These are phyloP conservation scores for Sugiyamaella sp. DNA, from an alignment of 1,139 yeast genomes.

Conservation along the genomic window DNA sequence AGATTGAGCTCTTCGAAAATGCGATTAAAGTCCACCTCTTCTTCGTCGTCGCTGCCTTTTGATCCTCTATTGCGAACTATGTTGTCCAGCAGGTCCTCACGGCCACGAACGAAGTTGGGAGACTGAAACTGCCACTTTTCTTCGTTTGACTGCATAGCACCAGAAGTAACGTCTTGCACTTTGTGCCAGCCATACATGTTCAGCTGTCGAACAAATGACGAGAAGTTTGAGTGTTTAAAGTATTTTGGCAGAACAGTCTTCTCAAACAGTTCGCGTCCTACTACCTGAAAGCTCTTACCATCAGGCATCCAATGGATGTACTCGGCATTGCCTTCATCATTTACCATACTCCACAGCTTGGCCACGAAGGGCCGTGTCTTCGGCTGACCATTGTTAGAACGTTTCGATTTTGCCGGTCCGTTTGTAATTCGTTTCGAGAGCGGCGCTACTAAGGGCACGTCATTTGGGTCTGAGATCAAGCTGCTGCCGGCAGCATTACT, in stretches of 20 bases:
- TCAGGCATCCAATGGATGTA: slow-evolving; percentile 84
- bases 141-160: slow-evolving; percentile 57
- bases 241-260: slow-evolving; percentile 82
- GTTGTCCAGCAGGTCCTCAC: slow-evolving; percentile 73
- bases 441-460: slow-evolving; percentile 19
- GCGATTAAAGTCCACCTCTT: slow-evolving; percentile 56
- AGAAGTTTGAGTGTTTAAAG: slow-evolving; percentile 92
- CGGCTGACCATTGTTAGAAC: slow-evolving; percentile 38
- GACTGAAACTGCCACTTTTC: slow-evolving; percentile 80
- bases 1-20: slow-evolving; percentile 73
- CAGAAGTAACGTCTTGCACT: slow-evolving; percentile 75
- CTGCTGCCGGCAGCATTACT: neutral
- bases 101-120: slow-evolving; percentile 71
- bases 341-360: slow-evolving; percentile 94
- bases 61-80: slow-evolving; percentile 56
- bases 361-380: slow-evolving; percentile 78
- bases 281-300: slow-evolving; percentile 83
- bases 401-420: slow-evolving; percentile 29
- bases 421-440: slow-evolving; percentile 27
- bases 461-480: neutral
- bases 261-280: slow-evolving; percentile 84
- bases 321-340: slow-evolving; percentile 68
- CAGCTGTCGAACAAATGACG: slow-evolving; percentile 91
- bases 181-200: slow-evolving; percentile 99
- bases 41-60: slow-evolving; percentile 51